phyloP scores from a whole-genome alignment of 2,329 filamentous ascomycete species.

The Volutella citrinella region DNA sequence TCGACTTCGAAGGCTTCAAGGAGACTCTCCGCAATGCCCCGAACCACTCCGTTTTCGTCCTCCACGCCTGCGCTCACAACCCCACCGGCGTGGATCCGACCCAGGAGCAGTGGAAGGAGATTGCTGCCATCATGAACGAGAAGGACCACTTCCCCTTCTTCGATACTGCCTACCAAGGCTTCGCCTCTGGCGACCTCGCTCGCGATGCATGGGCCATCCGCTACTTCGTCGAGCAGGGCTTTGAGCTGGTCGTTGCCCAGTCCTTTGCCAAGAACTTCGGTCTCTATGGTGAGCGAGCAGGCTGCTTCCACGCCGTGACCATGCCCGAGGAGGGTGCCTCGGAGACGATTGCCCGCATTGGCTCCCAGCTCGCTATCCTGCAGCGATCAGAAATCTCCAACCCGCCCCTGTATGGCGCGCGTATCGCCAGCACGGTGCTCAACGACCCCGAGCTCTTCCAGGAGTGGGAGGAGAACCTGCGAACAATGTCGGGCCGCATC shows the following conservation, averaged over 20 bases:
- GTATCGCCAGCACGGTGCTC: conserved; percentile 79
- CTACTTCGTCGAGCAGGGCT: conserved; percentile 89
- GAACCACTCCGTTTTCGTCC: conserved; percentile 77
- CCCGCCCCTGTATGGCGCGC: conserved; percentile 89
- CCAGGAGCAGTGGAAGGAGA: conserved; percentile 88
- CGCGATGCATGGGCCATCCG: conserved; percentile 89
- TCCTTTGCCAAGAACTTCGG: conserved; percentile 98
- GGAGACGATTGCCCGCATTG: conserved; percentile 62
- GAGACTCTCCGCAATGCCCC: conserved; percentile 66
- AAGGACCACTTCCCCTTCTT: conserved; percentile 97
- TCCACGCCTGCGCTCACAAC: conserved; percentile 97
- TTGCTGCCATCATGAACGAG: conserved; percentile 71
- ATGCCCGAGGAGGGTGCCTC: conserved; percentile 65
- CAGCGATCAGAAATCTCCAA: conserved; percentile 98
- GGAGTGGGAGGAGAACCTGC: conserved; percentile 90
- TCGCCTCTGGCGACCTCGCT: conserved; percentile 84
- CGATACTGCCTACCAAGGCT: conserved; percentile 96
- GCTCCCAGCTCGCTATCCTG: conserved; percentile 86
- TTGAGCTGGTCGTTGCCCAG: conserved; percentile 84
- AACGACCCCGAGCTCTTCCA: conserved; percentile 79
- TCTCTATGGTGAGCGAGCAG: conserved; percentile 92
- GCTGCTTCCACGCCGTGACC: conserved; percentile 92
- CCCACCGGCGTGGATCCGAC: conserved; percentile 96
- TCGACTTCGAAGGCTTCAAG: conserved; percentile 91
- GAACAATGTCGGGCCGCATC: conserved; percentile 94